Evolutionary conservation across 805 yeast species (phyloP), one percentile per base, ranked within the genome.

Genomic region (Kodamaea laetipori): DNA sequence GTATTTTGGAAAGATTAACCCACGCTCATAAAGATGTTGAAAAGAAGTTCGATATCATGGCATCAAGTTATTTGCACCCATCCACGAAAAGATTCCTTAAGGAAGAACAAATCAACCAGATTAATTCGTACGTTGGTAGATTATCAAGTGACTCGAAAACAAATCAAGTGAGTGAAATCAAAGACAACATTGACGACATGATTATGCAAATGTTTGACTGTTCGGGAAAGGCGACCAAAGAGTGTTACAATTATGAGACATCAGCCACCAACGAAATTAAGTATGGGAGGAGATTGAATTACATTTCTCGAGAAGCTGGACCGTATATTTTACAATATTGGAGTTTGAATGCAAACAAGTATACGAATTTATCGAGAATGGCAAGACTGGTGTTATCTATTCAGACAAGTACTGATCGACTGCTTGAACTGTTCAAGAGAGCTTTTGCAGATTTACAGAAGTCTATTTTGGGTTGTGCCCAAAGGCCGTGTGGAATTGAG

Each of bases 141-240:
- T 9, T 35, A 6, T 21, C 37, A 21, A 35, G 35, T n/a, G 23
- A 35, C 24, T 8, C 18, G 12, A 27, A 38, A 38, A 27, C 31
- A 12, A 21, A 7, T 3, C 32, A 24, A n/a, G 36, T 28, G 21
- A 54, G 33, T 11, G 17, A 30, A n/a, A 12, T 16, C 10, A 33
- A 33, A 33, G 37, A 33, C 9, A 34, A 21, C 25, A 15, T 39
- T 10, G 62, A 56, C 40, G 60, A 56, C 18, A 44, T 55, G 51
- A 55, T 61, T 12, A 46, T 60, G 55, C 47, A 53, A 30, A 44
- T 51, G 15, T 62, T 62, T 45, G 53, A 59, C 34, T 62, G 66
- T 41, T 53, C 57, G 6, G 66, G 65, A 4, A 59, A 49, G 24
- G 46, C 60, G 2, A 53, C 54, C 23, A 53, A 50, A 26, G 67